Evolutionary conservation across 73 alveolate genomes (phyloP).

Genomic region (Uronychia binucleata): DNA sequence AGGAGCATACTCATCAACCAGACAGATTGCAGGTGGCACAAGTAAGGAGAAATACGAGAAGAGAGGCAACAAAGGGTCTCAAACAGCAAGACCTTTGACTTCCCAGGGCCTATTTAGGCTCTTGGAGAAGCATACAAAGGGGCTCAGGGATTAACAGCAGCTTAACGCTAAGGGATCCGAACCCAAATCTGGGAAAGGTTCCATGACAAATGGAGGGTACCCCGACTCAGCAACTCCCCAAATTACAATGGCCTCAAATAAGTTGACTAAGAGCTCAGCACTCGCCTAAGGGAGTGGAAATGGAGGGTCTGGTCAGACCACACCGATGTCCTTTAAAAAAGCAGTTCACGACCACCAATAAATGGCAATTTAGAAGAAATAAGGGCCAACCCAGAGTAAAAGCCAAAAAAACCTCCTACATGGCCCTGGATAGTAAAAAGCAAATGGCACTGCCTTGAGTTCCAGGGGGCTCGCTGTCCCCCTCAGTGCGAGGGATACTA

Average conservation of each 20-base stretch:
- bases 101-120: slow-evolving; percentile 1
- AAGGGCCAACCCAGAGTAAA: not conserved
- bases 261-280: no score
- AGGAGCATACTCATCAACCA: not conserved
- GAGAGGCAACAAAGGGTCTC: not conserved
- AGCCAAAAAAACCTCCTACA: not conserved
- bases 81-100: not conserved
- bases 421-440: no score
- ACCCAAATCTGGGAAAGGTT: no score
- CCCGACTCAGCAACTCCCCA: no score
- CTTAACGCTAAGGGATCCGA: no score
- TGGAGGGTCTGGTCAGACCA: no score
- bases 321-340: not conserved
- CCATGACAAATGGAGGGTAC: no score
- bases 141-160: not conserved
- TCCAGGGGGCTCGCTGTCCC: not conserved
- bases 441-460: not conserved
- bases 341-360: not conserved
- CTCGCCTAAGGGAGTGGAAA: no score
- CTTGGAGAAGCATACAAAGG: not conserved
- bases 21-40: no score
- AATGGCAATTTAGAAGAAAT: not conserved
- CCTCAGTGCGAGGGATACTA: not conserved
- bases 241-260: no score
- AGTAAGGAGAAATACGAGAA: not conserved